A percentile compares a stretch with the other conserved stretches of the same genome.
These are phyloP conservation scores for Phlebiopsis gigantea DNA, from an alignment of 768 basidiomycete genomes.

Conservation along the genomic window DNA sequence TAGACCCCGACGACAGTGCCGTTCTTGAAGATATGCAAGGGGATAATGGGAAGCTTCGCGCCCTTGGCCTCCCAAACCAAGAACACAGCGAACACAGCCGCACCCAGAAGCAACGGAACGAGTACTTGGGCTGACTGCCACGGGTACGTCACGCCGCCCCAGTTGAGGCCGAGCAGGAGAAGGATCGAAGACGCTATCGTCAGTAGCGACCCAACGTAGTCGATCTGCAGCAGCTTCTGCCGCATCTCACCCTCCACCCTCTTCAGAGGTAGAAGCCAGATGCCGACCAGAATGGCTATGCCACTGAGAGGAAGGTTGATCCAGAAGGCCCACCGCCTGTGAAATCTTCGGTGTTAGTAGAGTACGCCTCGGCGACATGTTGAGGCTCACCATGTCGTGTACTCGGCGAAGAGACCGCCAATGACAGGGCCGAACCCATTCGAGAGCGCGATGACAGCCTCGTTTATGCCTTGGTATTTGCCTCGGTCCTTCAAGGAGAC, in stretches of 20 bases:
- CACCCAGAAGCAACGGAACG: conserved; percentile 31
- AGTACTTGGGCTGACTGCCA: conserved; percentile 31
- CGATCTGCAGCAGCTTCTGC: conserved; percentile 14
- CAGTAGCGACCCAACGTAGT: conserved; percentile 16
- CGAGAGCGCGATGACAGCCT: conserved; percentile 14
- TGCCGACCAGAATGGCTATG: conserved; percentile 17
- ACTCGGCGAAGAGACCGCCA: conserved; percentile 15
- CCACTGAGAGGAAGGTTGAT: conserved; percentile 24
- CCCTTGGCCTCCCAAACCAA: conserved; percentile 20
- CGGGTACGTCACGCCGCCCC: conserved; percentile 31
- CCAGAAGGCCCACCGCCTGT: conserved; percentile 19
- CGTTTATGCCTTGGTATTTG: conserved; percentile 26
- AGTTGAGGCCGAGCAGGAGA: conserved; percentile 21
- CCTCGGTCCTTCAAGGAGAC: conserved; percentile 32
- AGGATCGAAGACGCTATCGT: conserved; percentile 10
- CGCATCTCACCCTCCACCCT: conserved; percentile 16
- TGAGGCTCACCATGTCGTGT: conserved; percentile 12
- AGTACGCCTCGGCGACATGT: background rate
- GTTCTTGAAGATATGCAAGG: conserved; percentile 30
- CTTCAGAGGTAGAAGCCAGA: conserved; percentile 18
- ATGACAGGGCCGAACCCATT: conserved; percentile 17
- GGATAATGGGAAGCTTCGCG: conserved; percentile 14
- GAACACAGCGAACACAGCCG: conserved; percentile 28
- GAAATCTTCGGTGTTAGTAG: background rate
- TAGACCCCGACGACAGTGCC: conserved; percentile 29